Evolutionary conservation across 2,329 filamentous ascomycete species (phyloP), one percentile per base, ranked within the genome.

Genomic region (Pseudogymnoascus sp.): DNA sequence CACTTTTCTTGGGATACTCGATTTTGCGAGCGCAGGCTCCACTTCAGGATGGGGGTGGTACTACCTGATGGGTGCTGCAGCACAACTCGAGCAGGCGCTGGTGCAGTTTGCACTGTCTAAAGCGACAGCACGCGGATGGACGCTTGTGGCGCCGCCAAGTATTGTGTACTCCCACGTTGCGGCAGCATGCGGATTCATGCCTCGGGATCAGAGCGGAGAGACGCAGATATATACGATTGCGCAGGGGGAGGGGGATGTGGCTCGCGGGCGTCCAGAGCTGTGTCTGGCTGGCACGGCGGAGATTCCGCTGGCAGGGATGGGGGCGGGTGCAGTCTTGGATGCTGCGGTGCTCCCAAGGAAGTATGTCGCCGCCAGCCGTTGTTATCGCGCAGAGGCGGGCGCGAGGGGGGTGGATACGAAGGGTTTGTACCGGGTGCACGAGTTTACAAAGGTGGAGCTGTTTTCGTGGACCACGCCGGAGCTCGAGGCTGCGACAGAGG

Each of bases 391-490:
- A 50, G 95, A 99, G 78, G 95, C 95, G 0, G 95, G 95, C 33
- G 90, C 92, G 0, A 83, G 93, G 40, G 95, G 95, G 31, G 87
- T 89, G 23, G 91, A 95, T 69, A 96, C 93, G 1, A 97, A 96
- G 77, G 95, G 95, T 4, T 79, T 99, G 1, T 99, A 97, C 77
- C 88, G 95, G 28, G 95, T 99, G 3, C 95, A 99, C 76, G 95
- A 99, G 76, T 99, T 99, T 77, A 96, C 92, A 28, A 99, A 99
- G 75, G 93, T 99, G 0, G 95, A 99, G 76, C 87, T 99, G 81
- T 97, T 99, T 74, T 92, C 89, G 0, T 99, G 95, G 95, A 89
- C 91, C 4, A 70, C 82, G 31, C 85, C 90, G 1, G 80, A 85
- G 62, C 64, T 70, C 2, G 73, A 71, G 33, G 72, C 75, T 42